phyloP scores from a whole-genome alignment of 768 basidiomycete genomes.

The Pilatotrama ljubarskyi region DNA sequence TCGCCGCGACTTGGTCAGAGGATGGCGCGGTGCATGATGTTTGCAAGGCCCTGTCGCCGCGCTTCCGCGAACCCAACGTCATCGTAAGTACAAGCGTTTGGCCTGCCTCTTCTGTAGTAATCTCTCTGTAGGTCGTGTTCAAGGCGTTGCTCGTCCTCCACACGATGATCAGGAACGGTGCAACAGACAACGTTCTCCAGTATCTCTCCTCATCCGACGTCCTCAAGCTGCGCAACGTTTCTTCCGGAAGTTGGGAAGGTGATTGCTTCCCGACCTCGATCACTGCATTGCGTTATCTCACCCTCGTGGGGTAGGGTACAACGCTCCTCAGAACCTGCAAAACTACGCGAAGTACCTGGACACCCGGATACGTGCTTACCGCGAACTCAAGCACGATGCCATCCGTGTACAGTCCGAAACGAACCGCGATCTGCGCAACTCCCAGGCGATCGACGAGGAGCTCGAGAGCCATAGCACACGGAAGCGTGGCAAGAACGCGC shows the following conservation, averaged over 20 bases:
- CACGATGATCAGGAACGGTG: conserved; percentile 95
- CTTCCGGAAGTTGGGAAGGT: conserved; percentile 90
- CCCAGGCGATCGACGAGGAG: conserved; percentile 58
- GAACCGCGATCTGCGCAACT: conserved; percentile 82
- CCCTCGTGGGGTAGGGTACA: conserved; percentile 58
- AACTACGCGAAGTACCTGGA: conserved; percentile 90
- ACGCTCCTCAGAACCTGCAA: conserved; percentile 82
- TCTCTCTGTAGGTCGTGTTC: conserved; percentile 77
- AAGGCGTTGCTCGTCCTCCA: conserved; percentile 95
- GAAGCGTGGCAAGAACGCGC: conserved; percentile 21
- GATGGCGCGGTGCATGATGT: conserved; percentile 94
- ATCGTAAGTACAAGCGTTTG: conserved; percentile 56
- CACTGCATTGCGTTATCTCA: background rate
- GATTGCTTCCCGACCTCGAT: conserved; percentile 16
- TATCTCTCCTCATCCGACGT: conserved; percentile 82
- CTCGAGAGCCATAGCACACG: conserved; percentile 33
- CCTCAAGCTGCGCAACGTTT: conserved; percentile 79
- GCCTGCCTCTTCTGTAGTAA: background rate
- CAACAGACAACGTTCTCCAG: conserved; percentile 87
- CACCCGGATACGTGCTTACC: conserved; percentile 82
- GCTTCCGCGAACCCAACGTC: conserved; percentile 89
- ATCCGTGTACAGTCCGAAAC: conserved; percentile 91
- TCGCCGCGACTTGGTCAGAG: conserved; percentile 95
- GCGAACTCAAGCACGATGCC: conserved; percentile 91
- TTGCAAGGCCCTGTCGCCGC: conserved; percentile 80